A percentile compares a stretch with the other conserved stretches of the same genome.
Conservation (phyloP, 176 grass and related monocot genomes). For the Oryza rufipogon region DNA sequence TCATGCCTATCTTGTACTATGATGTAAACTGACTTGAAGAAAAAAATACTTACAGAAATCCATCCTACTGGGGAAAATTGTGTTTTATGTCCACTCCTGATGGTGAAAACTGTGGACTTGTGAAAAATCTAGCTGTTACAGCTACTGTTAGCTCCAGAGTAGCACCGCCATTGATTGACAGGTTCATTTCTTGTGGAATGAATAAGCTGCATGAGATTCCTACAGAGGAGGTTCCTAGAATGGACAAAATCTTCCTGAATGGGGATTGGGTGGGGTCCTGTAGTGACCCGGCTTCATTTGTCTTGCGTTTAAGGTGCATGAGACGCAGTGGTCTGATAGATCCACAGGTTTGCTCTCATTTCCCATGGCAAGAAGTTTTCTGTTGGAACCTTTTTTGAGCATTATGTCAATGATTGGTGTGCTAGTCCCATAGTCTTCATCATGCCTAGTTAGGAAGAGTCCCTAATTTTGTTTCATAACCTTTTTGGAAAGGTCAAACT, state of each 20-base stretch:
- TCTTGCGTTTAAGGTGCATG: constrained; percentile 72
- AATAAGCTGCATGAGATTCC: constrained; percentile 66
- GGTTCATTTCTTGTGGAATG: constrained; percentile 88
- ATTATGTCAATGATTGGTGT: constrained; percentile 30
- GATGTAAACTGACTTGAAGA: constrained; percentile 31
- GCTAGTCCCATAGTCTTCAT: not conserved
- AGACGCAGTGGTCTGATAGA: constrained; percentile 66
- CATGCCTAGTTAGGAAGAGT: constrained; percentile 26
- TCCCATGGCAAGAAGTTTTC: constrained; percentile 23
- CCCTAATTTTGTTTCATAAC: constrained; percentile 16
- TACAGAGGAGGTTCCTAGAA: constrained; percentile 41
- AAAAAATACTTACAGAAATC: constrained; percentile 67
- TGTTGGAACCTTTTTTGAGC: constrained; percentile 3
- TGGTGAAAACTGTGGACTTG: constrained; percentile 96
- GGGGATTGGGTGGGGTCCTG: constrained; percentile 84
- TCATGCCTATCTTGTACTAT: constrained; percentile 6
- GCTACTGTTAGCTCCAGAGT: constrained; percentile 85
- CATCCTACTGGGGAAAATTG: constrained; percentile 93
- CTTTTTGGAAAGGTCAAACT: constrained; percentile 26
- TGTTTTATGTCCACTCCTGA: constrained; percentile 96
- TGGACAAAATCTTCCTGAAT: constrained; percentile 87
- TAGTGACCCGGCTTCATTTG: constrained; percentile 67
- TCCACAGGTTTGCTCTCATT: constrained; percentile 59
- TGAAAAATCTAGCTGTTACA: constrained; percentile 88
- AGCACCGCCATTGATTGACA: constrained; percentile 61